Evolutionary conservation across 1,284 basidiomycete species (phyloP).

Genomic region (Trichosporon sp.): DNA sequence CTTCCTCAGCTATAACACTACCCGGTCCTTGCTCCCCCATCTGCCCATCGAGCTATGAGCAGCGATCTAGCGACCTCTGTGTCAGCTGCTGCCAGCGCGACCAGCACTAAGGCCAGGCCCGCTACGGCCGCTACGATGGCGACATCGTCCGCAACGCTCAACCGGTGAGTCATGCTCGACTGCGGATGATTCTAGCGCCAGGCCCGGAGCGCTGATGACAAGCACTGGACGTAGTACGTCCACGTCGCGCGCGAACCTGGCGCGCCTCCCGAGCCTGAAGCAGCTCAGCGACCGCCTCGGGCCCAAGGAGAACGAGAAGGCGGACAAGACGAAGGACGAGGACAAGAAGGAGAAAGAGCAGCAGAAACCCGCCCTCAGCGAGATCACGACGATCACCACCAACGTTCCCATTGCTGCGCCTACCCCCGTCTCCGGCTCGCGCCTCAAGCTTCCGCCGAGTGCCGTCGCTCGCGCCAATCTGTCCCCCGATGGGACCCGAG

Average conservation of each 20-base stretch:
- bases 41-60: neutral
- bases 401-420: slow-evolving; percentile 33
- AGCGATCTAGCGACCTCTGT: neutral
- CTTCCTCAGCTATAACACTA: neutral
- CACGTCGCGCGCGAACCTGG: slow-evolving; percentile 9
- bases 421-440: slow-evolving; percentile 58
- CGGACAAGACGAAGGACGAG: neutral
- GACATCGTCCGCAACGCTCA: neutral
- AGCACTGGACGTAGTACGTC: neutral
- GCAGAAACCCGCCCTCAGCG: slow-evolving; percentile 43
- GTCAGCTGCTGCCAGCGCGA: neutral
- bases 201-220: neutral
- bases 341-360: neutral
- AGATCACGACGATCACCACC: slow-evolving; percentile 45
- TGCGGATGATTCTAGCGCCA: neutral
- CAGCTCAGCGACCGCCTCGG: slow-evolving; percentile 33
- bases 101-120: neutral
- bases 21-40: neutral
- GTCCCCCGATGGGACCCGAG: neutral
- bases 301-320: neutral
- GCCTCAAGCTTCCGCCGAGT: slow-evolving; percentile 58
- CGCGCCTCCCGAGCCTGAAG: slow-evolving; percentile 39
- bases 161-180: neutral
- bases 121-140: neutral
- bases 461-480: slow-evolving; percentile 55